Evolutionary conservation across 768 basidiomycete genomes (phyloP), one percentile per base, ranked within the genome.

Genomic region (Calocybe indica): DNA sequence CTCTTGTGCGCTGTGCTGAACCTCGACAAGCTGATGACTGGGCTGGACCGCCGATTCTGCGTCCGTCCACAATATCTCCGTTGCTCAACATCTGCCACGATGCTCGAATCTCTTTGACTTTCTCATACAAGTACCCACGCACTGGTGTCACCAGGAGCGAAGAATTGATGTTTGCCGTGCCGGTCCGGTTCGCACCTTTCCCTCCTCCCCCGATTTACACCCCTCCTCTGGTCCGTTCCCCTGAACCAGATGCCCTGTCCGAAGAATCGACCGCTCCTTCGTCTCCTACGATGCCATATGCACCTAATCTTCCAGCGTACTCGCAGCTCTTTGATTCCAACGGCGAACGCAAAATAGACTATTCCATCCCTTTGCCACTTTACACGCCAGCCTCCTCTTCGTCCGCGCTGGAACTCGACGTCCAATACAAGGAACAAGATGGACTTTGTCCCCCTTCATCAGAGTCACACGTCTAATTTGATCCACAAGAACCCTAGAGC

Each of bases 311-410:
- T 13, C 90, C 89, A 1, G 75, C 82, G 3, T 92, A 92, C 58
- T 88, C 85, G 5, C 86, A 89, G 53, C 70, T 92, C 13, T 92
- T 83, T 65, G 67, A 90, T 57, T 57, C 70, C 12, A 85, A 87
- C 54, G 89, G 90, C 12, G 83, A 88, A 45, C 74, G 74, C 46
- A 85, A 80, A 65, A 70, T 86, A 42, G 87, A 90, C 57, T 73
- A 77, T 51, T 78, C 75, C 31, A 52, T 59, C n/a, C 83, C 80
- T 10, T 64, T 88, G 37, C 88, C 88, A 0, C 67, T 76, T 15
- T 88, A 88, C 58, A 77, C 76, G 11, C 82, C 78, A 30, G 34
- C 36, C 45, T n/a, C 48, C 22, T 44, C 52, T 28, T 50, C 52
- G 1, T 47, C 45, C 7, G 40, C 52, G 11, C 36, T 48, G 14